Base-by-base conservation (phyloP, 2,329 filamentous ascomycete genomes). In the Beauveria sp. region DNA sequence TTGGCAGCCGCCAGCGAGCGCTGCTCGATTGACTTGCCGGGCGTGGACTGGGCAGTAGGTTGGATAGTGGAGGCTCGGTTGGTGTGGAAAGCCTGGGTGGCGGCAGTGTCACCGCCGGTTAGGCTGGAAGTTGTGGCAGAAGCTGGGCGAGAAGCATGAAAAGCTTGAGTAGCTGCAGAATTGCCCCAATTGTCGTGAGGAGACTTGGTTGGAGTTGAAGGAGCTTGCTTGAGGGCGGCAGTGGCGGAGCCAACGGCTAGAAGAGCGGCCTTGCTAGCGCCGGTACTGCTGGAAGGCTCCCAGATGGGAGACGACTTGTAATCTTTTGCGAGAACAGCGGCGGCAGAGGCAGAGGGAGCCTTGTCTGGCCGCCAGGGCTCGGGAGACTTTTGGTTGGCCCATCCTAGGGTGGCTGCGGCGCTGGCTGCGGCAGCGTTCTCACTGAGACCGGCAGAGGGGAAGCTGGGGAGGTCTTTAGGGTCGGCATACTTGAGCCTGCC, bases 1-100 rank as follows among this genome's bases (percentile, higher is more conserved):
- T 88, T 88, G 14, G 91, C 92, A 48, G 91, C 91, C 42, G 84
- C 77, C 52, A 93, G 78, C 1, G 91, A 91, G 63, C 84, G 87
- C 64, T 84, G 83, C 42, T 80, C 81, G 50, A 82, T 81, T 28
- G 86, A 74, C 10, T 62, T 62, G 46, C 16, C 4, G 16, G 53
- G 60, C 7, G 70, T 65, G 20, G 67, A 67, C 73, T 74, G 77
- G 75, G 62, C 63, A 5, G 65, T 64, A 14, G 64, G 64, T 10
- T 64, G 63, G 10, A 67, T 64, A 24, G 64, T 43, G 57, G 67
- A 52, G 40, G 61, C 31, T 51, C 54, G 40, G 34, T 55, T 72
- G 5, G 68, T 68, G 18, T 71, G 70, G 67, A 77, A 78, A 7
- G 77, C 77, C 49, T 79, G 69, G 0, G 73, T 73, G 10, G 70